Percentiles rank a stretch among this genome's conserved stretches.
These are phyloP conservation scores for Triticum timopheevii DNA, from an alignment of 176 grass and related monocot genomes.

Conservation along the genomic window DNA sequence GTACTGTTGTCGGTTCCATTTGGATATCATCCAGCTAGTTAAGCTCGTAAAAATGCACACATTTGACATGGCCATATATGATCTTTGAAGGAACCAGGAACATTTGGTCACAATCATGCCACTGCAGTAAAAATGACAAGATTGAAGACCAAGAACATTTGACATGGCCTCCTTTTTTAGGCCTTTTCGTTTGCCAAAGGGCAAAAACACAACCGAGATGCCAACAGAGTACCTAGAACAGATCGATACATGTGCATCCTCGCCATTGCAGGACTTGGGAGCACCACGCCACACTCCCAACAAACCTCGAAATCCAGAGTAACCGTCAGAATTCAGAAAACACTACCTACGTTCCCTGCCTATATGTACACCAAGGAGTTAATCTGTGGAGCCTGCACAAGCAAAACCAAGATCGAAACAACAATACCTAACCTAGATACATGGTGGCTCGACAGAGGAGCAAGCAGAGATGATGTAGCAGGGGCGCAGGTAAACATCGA, in stretches of 20 bases:
- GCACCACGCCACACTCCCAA: not conserved
- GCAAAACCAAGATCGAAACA: no score
- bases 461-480: not conserved
- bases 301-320: not conserved
- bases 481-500: not conserved
- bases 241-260: constrained; percentile 37
- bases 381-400: not conserved
- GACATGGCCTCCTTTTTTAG: not conserved
- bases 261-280: constrained; percentile 49
- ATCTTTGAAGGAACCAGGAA: not conserved
- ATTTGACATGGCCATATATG: not conserved
- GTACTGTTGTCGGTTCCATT: no score
- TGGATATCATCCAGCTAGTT: no score
- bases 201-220: not conserved
- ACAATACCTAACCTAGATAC: no score
- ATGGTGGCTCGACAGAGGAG: no score
- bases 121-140: not conserved
- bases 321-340: not conserved
- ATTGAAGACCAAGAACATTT: not conserved
- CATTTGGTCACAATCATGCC: not conserved
- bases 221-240: not conserved
- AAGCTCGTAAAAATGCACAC: not conserved
- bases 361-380: not conserved
- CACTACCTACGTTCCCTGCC: not conserved
- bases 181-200: not conserved